A percentile compares a stretch with the other conserved stretches of the same genome.
These are phyloP conservation scores for Scheffersomyces titani DNA, from an alignment of 1,139 yeast genomes.

Conservation along the genomic window DNA sequence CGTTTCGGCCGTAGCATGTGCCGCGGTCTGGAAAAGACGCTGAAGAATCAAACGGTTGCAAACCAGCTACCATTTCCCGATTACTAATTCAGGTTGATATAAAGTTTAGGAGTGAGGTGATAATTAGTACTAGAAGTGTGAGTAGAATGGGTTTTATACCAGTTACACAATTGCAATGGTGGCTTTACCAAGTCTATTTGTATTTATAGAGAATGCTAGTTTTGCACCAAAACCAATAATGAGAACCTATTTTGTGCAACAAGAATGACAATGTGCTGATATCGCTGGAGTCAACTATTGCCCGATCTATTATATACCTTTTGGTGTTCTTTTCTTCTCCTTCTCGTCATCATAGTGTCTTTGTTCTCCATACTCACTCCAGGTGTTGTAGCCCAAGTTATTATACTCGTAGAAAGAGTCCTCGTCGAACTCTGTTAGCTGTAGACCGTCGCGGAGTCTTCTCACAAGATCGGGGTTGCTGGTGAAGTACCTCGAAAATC, in stretches of 20 bases:
- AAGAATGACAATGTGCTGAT: too few species aligned
- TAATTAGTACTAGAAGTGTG: too few species aligned
- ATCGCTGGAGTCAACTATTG: too few species aligned
- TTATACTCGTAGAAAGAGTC: conserved; percentile 5
- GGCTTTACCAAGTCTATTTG: too few species aligned
- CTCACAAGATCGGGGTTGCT: conserved; percentile 52
- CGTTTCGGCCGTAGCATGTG: background rate
- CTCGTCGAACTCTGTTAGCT: conserved; percentile 10
- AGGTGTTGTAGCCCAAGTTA: conserved; percentile 9
- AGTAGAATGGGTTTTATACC: too few species aligned
- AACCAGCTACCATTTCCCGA: background rate
- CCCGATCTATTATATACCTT: background rate
- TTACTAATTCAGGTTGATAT: background rate
- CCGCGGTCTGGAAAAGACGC: background rate
- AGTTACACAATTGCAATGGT: too few species aligned
- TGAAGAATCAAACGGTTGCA: background rate
- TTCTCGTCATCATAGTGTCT: conserved; percentile 1
- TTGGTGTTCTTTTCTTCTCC: background rate
- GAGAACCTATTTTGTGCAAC: too few species aligned
- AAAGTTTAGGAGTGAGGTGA: too few species aligned
- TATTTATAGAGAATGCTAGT: too few species aligned
- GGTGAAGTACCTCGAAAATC: conserved; percentile 27
- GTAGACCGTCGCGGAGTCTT: conserved; percentile 32
- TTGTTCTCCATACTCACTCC: background rate
- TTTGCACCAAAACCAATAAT: too few species aligned